Percentiles rank a stretch among this genome's conserved stretches.
Conservation (phyloP, 1,139 yeast species). For the Suhomyces guaymorum region DNA sequence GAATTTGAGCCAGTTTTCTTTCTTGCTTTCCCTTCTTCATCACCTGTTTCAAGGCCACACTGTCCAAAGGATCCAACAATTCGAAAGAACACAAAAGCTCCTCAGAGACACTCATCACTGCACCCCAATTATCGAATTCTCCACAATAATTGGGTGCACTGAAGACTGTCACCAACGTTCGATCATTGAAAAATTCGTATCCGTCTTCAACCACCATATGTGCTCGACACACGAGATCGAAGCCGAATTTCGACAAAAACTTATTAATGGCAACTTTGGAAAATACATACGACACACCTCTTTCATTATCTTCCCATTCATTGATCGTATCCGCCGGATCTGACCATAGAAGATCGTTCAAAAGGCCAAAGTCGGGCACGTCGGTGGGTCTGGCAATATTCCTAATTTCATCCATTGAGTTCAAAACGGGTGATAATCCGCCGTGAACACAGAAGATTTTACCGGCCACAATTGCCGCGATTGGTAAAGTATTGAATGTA, state of each 20-base stretch:
- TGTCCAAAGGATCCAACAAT: slow-evolving; percentile 88
- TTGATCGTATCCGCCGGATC: slow-evolving; percentile 94
- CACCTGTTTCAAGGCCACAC: slow-evolving; percentile 88
- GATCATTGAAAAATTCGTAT: slow-evolving; percentile 92
- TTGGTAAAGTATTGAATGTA: slow-evolving; percentile 90
- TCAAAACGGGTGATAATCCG: slow-evolving; percentile 88
- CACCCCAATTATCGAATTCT: slow-evolving; percentile 98
- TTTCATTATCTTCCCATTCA: slow-evolving; percentile 98
- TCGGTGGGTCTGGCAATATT: slow-evolving; percentile 93
- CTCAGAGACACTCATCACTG: slow-evolving; percentile 95
- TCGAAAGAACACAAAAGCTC: slow-evolving; percentile 91
- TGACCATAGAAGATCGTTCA: slow-evolving; percentile 92
- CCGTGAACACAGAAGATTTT: slow-evolving; percentile 98
- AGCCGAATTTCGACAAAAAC: slow-evolving; percentile 81
- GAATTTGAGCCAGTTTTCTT: slow-evolving; percentile 57
- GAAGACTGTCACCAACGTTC: slow-evolving; percentile 91
- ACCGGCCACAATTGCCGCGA: slow-evolving; percentile 94
- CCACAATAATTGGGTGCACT: slow-evolving; percentile 98
- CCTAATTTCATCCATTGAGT: slow-evolving; percentile 88
- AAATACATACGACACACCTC: slow-evolving; percentile 97
- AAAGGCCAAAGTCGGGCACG: slow-evolving; percentile 92
- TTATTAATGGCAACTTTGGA: slow-evolving; percentile 91
- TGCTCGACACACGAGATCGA: slow-evolving; percentile 94
- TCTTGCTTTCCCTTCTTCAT: slow-evolving; percentile 86
- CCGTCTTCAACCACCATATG: slow-evolving; percentile 99